Evolutionary conservation across 2,329 filamentous ascomycete species (phyloP).

Genomic region (Kalaharituber pfeilii): DNA sequence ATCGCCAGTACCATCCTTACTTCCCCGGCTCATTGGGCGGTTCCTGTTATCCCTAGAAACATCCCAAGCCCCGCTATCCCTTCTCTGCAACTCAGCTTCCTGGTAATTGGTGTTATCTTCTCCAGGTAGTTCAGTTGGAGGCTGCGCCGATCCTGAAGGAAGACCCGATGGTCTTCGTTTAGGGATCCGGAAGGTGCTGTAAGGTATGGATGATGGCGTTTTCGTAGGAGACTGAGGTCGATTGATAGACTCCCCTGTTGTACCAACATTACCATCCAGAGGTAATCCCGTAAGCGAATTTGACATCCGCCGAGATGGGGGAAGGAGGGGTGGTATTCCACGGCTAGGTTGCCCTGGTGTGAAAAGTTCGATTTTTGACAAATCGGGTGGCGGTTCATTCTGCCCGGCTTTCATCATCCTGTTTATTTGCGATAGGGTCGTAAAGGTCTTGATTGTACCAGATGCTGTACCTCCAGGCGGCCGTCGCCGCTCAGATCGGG

Average conservation of each 20-base stretch:
- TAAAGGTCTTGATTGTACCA: slow-evolving; percentile 12
- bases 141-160: background rate
- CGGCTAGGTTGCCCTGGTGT: slow-evolving; percentile 6
- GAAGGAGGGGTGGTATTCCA: background rate
- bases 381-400: slow-evolving; percentile 27
- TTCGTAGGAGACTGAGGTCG: background rate
- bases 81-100: too few species aligned
- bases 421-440: slow-evolving; percentile 22
- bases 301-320: background rate
- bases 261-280: background rate
- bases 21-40: background rate
- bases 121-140: background rate
- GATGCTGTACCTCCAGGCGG: background rate
- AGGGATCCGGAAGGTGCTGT: background rate
- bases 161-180: background rate
- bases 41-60: background rate
- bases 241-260: background rate
- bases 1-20: background rate
- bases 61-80: background rate
- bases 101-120: too few species aligned
- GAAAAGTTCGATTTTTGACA: slow-evolving; percentile 25
- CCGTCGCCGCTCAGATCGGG: background rate
- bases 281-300: background rate
- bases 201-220: background rate
- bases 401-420: slow-evolving; percentile 25